A percentile compares a stretch with the other conserved stretches of the same genome.
These are phyloP conservation scores for Amaranthus tricolor DNA, from an alignment of 179 eudicot species.

Conservation along the genomic window DNA sequence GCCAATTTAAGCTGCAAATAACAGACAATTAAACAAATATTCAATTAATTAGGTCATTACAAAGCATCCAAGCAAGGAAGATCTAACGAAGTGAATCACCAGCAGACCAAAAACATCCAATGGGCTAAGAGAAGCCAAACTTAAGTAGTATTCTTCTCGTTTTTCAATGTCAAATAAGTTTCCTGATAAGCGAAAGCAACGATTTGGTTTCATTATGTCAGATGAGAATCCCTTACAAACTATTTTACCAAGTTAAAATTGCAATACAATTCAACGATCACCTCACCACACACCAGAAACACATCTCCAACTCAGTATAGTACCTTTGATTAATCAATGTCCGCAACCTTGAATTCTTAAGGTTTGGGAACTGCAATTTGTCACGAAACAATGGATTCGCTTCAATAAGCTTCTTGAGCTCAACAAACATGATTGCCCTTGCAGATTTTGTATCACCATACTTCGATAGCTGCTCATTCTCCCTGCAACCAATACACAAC, in stretches of 20 bases:
- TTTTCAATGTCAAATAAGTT: not conserved
- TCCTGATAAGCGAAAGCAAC: not conserved
- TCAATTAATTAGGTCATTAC: not conserved
- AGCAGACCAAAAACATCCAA: not conserved
- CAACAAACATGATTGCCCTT: conserved; percentile 89
- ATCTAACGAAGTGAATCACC: not conserved
- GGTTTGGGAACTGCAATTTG: conserved; percentile 80
- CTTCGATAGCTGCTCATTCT: conserved; percentile 90
- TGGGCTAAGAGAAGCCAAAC: not conserved
- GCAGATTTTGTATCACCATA: conserved; percentile 96
- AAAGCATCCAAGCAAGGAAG: conserved; percentile 5
- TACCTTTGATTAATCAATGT: conserved; percentile 95
- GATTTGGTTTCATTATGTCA: not conserved
- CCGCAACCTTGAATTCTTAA: conserved; percentile 79
- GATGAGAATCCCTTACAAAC: not conserved
- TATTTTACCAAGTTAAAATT: not conserved
- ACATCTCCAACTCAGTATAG: not conserved
- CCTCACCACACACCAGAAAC: not conserved
- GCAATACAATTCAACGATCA: not conserved
- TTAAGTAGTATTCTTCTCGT: not conserved
- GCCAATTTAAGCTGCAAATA: conserved; percentile 86
- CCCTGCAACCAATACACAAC: conserved; percentile 41
- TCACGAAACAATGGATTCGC: conserved; percentile 99
- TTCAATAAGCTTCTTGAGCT: conserved; percentile 94
- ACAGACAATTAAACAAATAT: conserved; percentile 8